Base-by-base conservation (phyloP, 495 filamentous ascomycete species). In the Aspergillus homomorphus region DNA sequence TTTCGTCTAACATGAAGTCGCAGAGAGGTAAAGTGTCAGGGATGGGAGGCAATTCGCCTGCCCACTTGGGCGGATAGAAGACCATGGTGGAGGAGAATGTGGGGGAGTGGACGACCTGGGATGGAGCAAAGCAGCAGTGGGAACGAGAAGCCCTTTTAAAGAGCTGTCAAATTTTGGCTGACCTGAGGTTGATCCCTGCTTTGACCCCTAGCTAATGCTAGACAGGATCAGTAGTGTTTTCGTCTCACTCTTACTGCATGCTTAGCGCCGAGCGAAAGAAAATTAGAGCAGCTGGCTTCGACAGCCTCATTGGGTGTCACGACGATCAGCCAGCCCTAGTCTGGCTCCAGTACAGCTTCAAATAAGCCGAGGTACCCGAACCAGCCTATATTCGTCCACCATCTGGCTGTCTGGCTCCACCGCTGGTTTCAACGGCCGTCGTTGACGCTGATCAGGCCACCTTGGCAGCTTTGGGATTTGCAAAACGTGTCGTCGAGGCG, bases 11-110 rank as follows among this genome's bases (percentile, higher is more conserved):
- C 3, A 54, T 54, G 15, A 61, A 61, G 18, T 61, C 38, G 38
- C 59, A 49, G 48, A 61, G 46, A 14, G 59, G 49, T 18, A 61
- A n/a, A 0, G 59, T 46, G 24, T 61, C 59, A 30, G 59, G 59
- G 54, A 57, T 56, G 14, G 56, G 48, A 14, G 59, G 59, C 24
- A 61, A 52, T 28, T 57, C 19, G 14, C 53, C 53, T 1, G 41
- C 54, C 59, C 59, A 61, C 8, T 41, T 53, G 9, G 59, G 59
- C 24, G 54, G 51, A n/a, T 49, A 48, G 19, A 61, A 61, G 26
- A 61, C 43, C 59, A 61, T 61, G 12, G 15, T 55, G 45, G 9
- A 6, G 10, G 18, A 3, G 16, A 45, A 10, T 30, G 26, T 12
- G 15, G 33, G 33, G 15, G 5, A 38, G 33, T 38, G 33, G 12